A percentile compares a stretch with the other conserved stretches of the same genome.
Conservation (phyloP, 495 filamentous ascomycete species). For the Tuber calosporum region DNA sequence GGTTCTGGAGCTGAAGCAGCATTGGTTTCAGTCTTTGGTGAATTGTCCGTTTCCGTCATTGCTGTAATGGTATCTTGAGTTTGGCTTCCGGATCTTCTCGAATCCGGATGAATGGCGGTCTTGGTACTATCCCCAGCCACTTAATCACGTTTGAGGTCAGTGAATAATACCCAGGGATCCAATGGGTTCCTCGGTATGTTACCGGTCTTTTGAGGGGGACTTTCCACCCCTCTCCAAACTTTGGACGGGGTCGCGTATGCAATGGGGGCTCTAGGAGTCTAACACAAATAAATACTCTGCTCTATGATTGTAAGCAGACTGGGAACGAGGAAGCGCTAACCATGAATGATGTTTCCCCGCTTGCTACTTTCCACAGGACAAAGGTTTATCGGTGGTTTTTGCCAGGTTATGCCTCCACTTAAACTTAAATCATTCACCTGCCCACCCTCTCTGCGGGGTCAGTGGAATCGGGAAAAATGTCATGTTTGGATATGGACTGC, state of each 20-base stretch:
- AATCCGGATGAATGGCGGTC: neutral
- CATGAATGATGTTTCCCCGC: neutral
- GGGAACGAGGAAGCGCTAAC: neutral
- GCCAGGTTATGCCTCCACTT: neutral
- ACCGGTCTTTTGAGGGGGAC: neutral
- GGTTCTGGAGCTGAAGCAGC: neutral
- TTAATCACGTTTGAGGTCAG: neutral
- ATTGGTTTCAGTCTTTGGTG: neutral
- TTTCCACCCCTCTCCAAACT: neutral
- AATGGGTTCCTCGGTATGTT: neutral
- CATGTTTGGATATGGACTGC: neutral
- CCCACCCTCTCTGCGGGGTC: neutral
- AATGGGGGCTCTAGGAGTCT: neutral
- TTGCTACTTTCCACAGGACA: neutral
- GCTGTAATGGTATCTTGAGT: neutral
- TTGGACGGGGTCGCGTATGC: neutral
- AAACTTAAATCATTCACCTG: neutral
- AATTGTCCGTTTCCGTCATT: neutral
- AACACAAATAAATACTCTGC: neutral
- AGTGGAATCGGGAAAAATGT: neutral
- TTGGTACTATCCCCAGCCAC: neutral
- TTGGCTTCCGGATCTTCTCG: neutral
- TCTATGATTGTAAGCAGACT: neutral
- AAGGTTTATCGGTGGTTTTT: neutral
- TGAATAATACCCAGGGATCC: neutral